Evolutionary conservation across 768 basidiomycete species (phyloP), one percentile per base, ranked within the genome.

Genomic region (Strobilomyces echinocephalus): DNA sequence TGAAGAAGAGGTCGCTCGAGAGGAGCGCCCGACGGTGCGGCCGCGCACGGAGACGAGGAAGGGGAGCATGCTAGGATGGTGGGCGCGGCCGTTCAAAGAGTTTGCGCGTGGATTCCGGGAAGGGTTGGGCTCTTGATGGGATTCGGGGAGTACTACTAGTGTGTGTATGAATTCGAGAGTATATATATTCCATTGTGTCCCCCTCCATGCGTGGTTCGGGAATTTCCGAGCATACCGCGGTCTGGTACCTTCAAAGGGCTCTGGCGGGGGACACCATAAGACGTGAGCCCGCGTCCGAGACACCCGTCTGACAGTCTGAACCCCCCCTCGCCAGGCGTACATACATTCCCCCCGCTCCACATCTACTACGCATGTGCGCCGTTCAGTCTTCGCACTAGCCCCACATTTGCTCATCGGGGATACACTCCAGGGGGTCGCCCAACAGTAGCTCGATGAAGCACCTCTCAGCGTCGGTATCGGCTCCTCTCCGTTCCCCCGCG

Each of bases 81-180:
- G 87, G 61, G 69, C 80, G 66, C 71, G 79, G 38, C 85, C 85
- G 6, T 73, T 86, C 68, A 76, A 79, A 62, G 79, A 81, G 7
- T 86, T 88, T 64, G 73, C 83, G 50, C 77, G 79, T 57, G 85
- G 85, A 18, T 86, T 88, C 71, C 79, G 79, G 59, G 83, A 86
- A 68, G 81, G 82, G 61, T 67, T 84, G 58, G 58, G 57, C 11
- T 46, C 63, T 45, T 60, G 16, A 43, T 10, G 24, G 0, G n/a
- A n/a, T n/a, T n/a, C n/a, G n/a, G n/a, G n/a, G n/a, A n/a, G n/a
- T n/a, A n/a, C n/a, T n/a, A n/a, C n/a, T n/a, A n/a, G n/a, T n/a
- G 26, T 44, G 28, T 44, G 43, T 44, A 31, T 18, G 42, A 44
- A 11, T 33, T 24, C 44, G 34, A 10, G 26, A 52, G 50, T 57